phyloP scores from a whole-genome alignment of 805 yeast genomes.

The Kazachstania kunashirensis region DNA sequence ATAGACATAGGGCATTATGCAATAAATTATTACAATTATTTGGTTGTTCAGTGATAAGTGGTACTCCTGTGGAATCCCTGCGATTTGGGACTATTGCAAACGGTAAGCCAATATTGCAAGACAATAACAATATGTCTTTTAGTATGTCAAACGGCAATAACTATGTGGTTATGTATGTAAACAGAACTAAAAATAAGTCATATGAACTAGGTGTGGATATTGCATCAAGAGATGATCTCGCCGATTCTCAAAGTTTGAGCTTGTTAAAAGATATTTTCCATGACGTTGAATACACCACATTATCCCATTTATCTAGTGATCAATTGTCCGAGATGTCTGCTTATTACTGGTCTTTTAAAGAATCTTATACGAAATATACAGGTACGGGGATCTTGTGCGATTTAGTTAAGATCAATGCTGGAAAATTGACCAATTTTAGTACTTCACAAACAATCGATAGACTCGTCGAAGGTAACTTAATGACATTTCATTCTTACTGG shows the following conservation, averaged over 20 bases:
- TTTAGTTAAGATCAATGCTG: slow-evolving; percentile 24
- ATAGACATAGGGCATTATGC: slow-evolving; percentile 34
- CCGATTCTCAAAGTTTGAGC: slow-evolving; percentile 18
- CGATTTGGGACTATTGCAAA: slow-evolving; percentile 28
- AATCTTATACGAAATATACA: slow-evolving; percentile 55
- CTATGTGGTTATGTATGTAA: slow-evolving; percentile 35
- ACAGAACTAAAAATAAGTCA: slow-evolving; percentile 21
- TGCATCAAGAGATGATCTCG: slow-evolving; percentile 29
- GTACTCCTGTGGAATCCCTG: slow-evolving; percentile 11
- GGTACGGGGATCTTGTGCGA: slow-evolving; percentile 50
- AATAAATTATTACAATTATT: slow-evolving; percentile 39
- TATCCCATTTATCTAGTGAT: slow-evolving; percentile 18
- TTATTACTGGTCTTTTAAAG: slow-evolving; percentile 72
- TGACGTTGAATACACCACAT: slow-evolving; percentile 23
- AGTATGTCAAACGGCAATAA: slow-evolving; percentile 53
- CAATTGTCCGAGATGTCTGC: slow-evolving; percentile 34
- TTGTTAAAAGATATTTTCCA: slow-evolving; percentile 38
- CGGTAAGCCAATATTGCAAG: slow-evolving; percentile 48
- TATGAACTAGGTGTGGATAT: slow-evolving; percentile 40
- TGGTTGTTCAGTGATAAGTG: slow-evolving; percentile 28
- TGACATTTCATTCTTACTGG: slow-evolving; percentile 21
- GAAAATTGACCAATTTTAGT: slow-evolving; percentile 9
- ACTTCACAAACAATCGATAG: neutral
- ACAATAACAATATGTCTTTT: slow-evolving; percentile 30
- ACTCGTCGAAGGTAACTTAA: slow-evolving; percentile 6